These are phyloP conservation scores for Apiotrichum laibachii DNA, from an alignment of 1,284 basidiomycete genomes.

Conservation along the genomic window DNA sequence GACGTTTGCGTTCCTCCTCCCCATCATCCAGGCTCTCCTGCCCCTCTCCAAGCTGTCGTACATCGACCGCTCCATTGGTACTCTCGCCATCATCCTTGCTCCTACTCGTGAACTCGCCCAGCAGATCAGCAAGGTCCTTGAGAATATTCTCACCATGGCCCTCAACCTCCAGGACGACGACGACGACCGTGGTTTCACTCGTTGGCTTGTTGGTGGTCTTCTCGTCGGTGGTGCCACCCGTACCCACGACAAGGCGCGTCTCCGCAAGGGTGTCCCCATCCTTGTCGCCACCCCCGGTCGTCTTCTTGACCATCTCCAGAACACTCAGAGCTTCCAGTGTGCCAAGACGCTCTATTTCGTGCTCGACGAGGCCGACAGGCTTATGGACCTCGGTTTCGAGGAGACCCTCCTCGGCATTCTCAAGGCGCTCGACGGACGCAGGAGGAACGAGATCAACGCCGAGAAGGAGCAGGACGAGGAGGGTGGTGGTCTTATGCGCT, in stretches of 20 bases:
- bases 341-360: slow-evolving; percentile 94
- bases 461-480: slow-evolving; percentile 62
- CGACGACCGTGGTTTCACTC: slow-evolving; percentile 60
- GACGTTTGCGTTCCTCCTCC: slow-evolving; percentile 89
- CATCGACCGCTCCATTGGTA: slow-evolving; percentile 82
- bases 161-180: slow-evolving; percentile 52
- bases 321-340: slow-evolving; percentile 84
- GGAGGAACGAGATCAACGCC: slow-evolving; percentile 69
- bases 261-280: slow-evolving; percentile 70
- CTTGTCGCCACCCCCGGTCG: slow-evolving; percentile 69
- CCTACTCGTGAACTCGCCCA: slow-evolving; percentile 94
- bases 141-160: slow-evolving; percentile 66
- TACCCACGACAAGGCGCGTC: slow-evolving; percentile 68
- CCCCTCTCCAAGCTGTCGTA: slow-evolving; percentile 82
- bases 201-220: slow-evolving; percentile 92
- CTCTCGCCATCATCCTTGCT: slow-evolving; percentile 89
- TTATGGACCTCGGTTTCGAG: slow-evolving; percentile 69
- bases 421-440: slow-evolving; percentile 74
- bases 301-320: slow-evolving; percentile 71
- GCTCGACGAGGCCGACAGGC: slow-evolving; percentile 91
- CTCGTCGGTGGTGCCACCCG: slow-evolving; percentile 75
- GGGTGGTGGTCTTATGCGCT: slow-evolving; percentile 53
- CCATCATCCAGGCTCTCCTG: slow-evolving; percentile 89
- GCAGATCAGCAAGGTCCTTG: slow-evolving; percentile 77
- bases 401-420: slow-evolving; percentile 75